Base-by-base conservation (phyloP, 331 rosid species). In the Phaseolus coccineus region DNA sequence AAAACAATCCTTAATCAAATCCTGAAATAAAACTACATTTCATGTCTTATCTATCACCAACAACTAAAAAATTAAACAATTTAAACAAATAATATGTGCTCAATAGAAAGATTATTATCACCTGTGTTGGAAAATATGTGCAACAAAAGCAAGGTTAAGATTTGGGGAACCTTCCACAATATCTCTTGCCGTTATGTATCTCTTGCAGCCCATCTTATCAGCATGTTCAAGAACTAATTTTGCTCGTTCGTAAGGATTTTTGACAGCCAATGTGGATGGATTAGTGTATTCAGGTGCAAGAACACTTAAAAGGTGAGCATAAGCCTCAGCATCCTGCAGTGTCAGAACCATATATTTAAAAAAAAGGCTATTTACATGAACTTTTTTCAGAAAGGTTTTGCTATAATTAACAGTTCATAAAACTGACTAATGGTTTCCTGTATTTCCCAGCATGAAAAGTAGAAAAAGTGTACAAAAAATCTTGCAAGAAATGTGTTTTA, bases 101-200 rank as follows among this genome's bases (percentile, higher is more conserved):
- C 27, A 55, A 55, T 55, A 55, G 61, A 55, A 55, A 55, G 30
- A 55, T 55, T 52, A 69, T 77, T 51, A 88, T 88, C 87, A 96
- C 99, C 99, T 96, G 53, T 87, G 98, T 87, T 96, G 98, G 86
- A 96, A 96, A 80, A 96, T 85, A 75, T 93, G 99, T 40, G 99
- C 99, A 22, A 96, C 99, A 81, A 96, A 96, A 52, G 99, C 98
- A 70, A 96, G 98, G 83, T 96, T 96, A 56, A 96, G 97, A 82
- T 96, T 96, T 40, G 99, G 98, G 46, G 99, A 96, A 40, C 98
- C 99, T 87, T 96, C 99, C 79, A 93, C 88, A 50, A 96, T 93
- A 80, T 96, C 99, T 84, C 88, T 91, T 61, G 96, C 93, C 4
- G 98, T 93, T 52, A 96, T 83, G 78, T 96, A 96, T 87, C 99